Base-by-base conservation (phyloP, 2,329 filamentous ascomycete species). In the Stenocarpella maydis region DNA sequence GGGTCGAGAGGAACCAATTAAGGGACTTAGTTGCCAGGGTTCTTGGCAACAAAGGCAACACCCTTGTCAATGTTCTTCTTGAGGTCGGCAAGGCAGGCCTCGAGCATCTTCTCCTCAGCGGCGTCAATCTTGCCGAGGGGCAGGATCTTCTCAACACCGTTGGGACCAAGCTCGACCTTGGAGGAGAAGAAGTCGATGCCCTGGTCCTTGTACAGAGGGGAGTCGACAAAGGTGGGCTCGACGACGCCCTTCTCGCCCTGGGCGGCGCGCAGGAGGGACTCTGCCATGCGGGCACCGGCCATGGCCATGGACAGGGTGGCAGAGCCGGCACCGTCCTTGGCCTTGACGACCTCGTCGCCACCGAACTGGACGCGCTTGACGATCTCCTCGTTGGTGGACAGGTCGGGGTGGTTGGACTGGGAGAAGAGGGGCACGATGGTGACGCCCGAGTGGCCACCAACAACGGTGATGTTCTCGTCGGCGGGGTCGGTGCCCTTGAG, bases 281-380 rank as follows among this genome's bases (percentile, higher is more conserved):
- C 95, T 77, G 96, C 94, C 83, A 91, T 87, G 82, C 89, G 88
- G 79, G 88, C 88, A 82, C 95, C 95, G 75, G 95, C 95, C 90
- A 97, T 95, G 79, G 95, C 95, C 95, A 99, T 99, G 86, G 94
- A 98, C 77, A 98, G 92, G 74, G 95, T 98, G 81, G 95, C 95
- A 76, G 94, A 98, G 77, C 95, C 95, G 78, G 95, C 94, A 83
- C 95, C 96, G 81, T 95, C 95, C 92, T 98, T 98, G 84, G 95
- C 96, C 90, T 98, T 90, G 86, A 98, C 95, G 76, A 98, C 95
- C 91, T 98, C 95, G 82, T 98, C 95, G 88, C 95, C 95, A 83
- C 96, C 95, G 82, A 98, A 98, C 87, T 98, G 95, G 79, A 98
- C 96, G 82, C 96, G 95, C 83, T 95, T 90, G 84, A 98, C 86